phyloP scores from a whole-genome alignment of 805 yeast species.

The Ogataea parapolymorpha region DNA sequence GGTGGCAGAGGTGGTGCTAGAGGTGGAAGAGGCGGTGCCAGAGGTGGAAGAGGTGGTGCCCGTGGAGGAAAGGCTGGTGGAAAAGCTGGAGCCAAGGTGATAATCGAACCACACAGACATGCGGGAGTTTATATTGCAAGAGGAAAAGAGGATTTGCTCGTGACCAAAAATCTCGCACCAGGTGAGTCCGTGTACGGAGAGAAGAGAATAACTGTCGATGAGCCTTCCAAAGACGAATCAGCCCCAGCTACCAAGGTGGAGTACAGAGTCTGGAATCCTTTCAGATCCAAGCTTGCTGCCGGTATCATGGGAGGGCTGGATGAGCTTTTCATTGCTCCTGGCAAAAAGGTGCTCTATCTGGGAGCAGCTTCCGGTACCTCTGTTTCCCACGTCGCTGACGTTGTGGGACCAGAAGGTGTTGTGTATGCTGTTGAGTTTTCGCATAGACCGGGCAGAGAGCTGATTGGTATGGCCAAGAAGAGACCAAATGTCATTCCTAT shows the following conservation, averaged over 20 bases:
- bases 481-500: slow-evolving; percentile 98
- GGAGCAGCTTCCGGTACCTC: slow-evolving; percentile 99
- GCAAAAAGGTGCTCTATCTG: slow-evolving; percentile 92
- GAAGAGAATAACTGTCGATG: slow-evolving; percentile 92
- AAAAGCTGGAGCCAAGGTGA: slow-evolving; percentile 90
- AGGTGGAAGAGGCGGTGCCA: slow-evolving; percentile 53
- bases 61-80: slow-evolving; percentile 71
- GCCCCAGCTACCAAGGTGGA: slow-evolving; percentile 91
- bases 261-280: slow-evolving; percentile 99
- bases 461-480: slow-evolving; percentile 99
- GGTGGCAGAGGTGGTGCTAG: slow-evolving; percentile 58
- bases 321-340: slow-evolving; percentile 96
- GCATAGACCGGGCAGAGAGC: slow-evolving; percentile 99
- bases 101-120: slow-evolving; percentile 98
- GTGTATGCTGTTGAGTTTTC: slow-evolving; percentile 99
- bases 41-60: slow-evolving; percentile 65
- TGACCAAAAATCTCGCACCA: slow-evolving; percentile 95
- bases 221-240: slow-evolving; percentile 84
- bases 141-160: slow-evolving; percentile 98
- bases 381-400: slow-evolving; percentile 96
- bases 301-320: slow-evolving; percentile 99
- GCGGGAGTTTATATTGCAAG: slow-evolving; percentile 99
- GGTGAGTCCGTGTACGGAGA: slow-evolving; percentile 99
- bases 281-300: slow-evolving; percentile 99
- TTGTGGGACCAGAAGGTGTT: slow-evolving; percentile 98